Percentiles rank a stretch among this genome's conserved stretches.
Evolutionary conservation across 306 rosid species (phyloP).

Genomic region (Urtica urens): DNA sequence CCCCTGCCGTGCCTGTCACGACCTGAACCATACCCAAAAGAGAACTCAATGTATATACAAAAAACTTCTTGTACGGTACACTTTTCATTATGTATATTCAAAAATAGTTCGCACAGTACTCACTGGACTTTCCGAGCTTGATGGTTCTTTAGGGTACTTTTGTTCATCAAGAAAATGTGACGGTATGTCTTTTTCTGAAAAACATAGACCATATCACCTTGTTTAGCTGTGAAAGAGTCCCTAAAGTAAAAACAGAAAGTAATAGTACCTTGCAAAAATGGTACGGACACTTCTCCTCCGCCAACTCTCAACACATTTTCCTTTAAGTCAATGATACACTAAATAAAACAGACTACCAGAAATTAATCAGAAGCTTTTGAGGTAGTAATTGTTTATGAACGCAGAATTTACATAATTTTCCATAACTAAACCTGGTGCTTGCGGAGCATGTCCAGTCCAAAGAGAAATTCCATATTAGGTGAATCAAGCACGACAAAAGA

Average conservation of each 20-base stretch:
- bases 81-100: neutral
- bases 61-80: neutral
- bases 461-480: conserved; percentile 91
- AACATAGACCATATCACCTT: conserved; percentile 2
- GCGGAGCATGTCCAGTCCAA: conserved; percentile 93
- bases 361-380: neutral
- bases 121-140: conserved; percentile 62
- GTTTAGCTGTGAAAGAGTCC: neutral
- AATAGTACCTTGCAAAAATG: conserved; percentile 79
- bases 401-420: conserved; percentile 1
- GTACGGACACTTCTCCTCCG: conserved; percentile 91
- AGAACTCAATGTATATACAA: conserved; percentile 4
- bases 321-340: conserved; percentile 82
- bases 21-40: conserved; percentile 33
- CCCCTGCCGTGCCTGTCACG: conserved; percentile 31
- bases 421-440: conserved; percentile 75
- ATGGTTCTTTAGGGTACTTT: conserved; percentile 45
- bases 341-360: conserved; percentile 14
- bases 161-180: conserved; percentile 54
- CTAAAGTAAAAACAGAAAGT: neutral
- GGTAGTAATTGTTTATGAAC: too few relatives aligned
- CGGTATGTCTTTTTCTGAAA: conserved; percentile 91
- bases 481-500: conserved; percentile 81
- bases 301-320: conserved; percentile 86
- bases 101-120: conserved; percentile 20